Conservation (phyloP, 352 stramenopile genomes). For the Nannochloropsis limnetica region DNA sequence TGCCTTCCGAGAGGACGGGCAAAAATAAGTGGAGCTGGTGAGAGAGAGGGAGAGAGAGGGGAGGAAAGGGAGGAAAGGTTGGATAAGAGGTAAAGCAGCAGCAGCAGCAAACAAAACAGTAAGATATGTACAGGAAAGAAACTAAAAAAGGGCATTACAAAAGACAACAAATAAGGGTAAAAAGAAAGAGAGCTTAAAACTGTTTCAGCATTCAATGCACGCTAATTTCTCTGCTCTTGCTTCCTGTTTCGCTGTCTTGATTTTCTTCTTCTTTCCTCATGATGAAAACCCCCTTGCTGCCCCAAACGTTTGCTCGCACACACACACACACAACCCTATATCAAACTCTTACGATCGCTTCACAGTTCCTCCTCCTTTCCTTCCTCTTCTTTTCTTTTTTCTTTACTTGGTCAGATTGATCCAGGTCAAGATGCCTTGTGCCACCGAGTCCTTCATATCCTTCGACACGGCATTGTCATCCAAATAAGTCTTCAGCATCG, state of each 20-base stretch:
- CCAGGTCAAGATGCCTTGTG: slow-evolving; percentile 21
- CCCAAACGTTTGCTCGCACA: background rate
- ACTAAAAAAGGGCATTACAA: background rate
- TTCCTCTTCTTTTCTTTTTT: background rate
- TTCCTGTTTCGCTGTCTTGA: too few species aligned
- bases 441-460: slow-evolving; percentile 25
- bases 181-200: background rate
- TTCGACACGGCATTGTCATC: slow-evolving; percentile 34
- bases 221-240: background rate
- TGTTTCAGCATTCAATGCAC: background rate
- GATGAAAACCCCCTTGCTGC: background rate
- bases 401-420: slow-evolving; percentile 33
- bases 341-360: too few species aligned
- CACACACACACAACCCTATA: background rate
- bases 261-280: background rate
- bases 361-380: background rate
- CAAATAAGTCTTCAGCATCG: slow-evolving; percentile 27
- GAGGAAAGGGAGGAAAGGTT: background rate
- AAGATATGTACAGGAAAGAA: background rate
- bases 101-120: background rate
- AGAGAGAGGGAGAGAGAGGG: background rate
- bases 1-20: background rate
- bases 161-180: background rate
- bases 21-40: background rate
- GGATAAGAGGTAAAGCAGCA: background rate